phyloP scores from a whole-genome alignment of 176 grass and related monocot genomes.

The Hordeum marinum region DNA sequence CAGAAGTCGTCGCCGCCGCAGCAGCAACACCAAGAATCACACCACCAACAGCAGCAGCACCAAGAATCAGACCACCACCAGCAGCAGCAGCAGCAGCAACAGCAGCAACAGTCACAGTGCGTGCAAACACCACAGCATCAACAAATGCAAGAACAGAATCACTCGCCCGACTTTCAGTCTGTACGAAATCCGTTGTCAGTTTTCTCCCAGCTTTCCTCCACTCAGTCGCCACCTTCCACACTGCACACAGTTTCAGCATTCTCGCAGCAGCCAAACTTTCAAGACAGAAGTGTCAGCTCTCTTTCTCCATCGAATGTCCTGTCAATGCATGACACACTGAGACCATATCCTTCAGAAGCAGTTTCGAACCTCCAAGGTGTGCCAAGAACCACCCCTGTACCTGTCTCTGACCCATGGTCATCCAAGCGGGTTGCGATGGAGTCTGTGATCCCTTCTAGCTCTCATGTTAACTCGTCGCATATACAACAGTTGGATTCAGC shows the following conservation, averaged over 20 bases:
- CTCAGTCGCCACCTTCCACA: conserved; percentile 40
- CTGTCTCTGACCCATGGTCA: conserved; percentile 55
- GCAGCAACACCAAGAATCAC: conserved; percentile 37
- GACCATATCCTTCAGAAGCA: conserved; percentile 45
- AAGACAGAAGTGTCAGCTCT: conserved; percentile 43
- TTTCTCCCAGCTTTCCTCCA: conserved; percentile 38
- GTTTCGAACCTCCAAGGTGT: conserved; percentile 44
- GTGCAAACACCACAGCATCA: conserved; percentile 52
- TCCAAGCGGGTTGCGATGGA: conserved; percentile 69
- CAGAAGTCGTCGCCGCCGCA: conserved; percentile 40
- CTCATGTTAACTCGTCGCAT: conserved; percentile 29
- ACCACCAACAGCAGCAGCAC: conserved; percentile 32
- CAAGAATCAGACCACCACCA: no score
- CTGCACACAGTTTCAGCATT: conserved; percentile 45
- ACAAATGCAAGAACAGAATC: conserved; percentile 63
- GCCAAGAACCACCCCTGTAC: conserved; percentile 43
- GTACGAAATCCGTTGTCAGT: conserved; percentile 31
- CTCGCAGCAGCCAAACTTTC: conserved; percentile 57
- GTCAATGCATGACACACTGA: conserved; percentile 42
- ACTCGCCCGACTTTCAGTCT: conserved; percentile 21
- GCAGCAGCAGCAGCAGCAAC: not conserved
- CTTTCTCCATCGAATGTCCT: conserved; percentile 35
- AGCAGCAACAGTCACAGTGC: conserved; percentile 44
- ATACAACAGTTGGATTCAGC: conserved; percentile 51
- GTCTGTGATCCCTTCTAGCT: conserved; percentile 37